Conservation (phyloP, 2,329 filamentous ascomycete species). For the Grosmannia serpens region DNA sequence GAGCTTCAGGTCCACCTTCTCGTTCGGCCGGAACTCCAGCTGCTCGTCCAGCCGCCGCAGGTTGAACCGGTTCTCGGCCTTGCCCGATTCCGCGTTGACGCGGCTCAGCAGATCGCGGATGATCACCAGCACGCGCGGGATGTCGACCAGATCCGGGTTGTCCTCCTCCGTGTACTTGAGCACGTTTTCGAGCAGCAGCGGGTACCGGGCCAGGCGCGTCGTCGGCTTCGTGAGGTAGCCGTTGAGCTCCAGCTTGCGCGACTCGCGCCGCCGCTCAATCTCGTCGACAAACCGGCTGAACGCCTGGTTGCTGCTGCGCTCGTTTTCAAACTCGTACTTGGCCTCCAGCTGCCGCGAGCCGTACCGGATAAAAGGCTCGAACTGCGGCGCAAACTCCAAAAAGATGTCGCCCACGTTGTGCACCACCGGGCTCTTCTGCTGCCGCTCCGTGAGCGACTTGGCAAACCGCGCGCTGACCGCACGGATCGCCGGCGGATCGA, state of each 20-base stretch:
- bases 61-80: conserved; percentile 96
- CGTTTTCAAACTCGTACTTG: conserved; percentile 96
- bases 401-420: conserved; percentile 89
- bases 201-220: conserved; percentile 87
- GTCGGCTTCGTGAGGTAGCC: conserved; percentile 97
- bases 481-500: conserved; percentile 73
- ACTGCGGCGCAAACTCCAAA: conserved; percentile 79
- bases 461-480: conserved; percentile 82
- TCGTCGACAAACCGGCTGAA: conserved; percentile 93
- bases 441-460: conserved; percentile 74
- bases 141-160: conserved; percentile 81
- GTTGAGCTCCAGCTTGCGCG: conserved; percentile 90
- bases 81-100: conserved; percentile 91
- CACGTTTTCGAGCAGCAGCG: conserved; percentile 80
- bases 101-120: conserved; percentile 79
- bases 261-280: conserved; percentile 91
- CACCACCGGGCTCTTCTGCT: conserved; percentile 84
- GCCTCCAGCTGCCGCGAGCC: conserved; percentile 92
- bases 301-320: conserved; percentile 71
- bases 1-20: conserved; percentile 85
- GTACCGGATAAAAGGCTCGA: conserved; percentile 93
- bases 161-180: conserved; percentile 83
- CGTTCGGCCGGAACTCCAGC: conserved; percentile 79
- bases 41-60: conserved; percentile 83
- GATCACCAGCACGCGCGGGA: conserved; percentile 75